Base-by-base conservation (phyloP, 2,329 filamentous ascomycete genomes). In the Sarocladium kiliense region DNA sequence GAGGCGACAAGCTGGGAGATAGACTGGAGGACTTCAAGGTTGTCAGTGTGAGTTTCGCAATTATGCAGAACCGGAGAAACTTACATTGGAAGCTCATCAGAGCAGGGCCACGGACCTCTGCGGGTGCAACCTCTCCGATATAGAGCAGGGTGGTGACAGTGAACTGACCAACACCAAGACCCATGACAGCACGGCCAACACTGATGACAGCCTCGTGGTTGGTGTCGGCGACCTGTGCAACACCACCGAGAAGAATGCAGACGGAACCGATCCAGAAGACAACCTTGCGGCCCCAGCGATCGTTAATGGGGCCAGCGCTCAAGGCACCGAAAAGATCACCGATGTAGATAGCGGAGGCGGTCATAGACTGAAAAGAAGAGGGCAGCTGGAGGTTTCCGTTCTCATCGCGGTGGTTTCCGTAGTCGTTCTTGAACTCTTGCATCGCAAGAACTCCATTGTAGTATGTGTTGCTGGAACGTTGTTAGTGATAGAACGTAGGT, bases 341-440 rank as follows among this genome's bases (percentile, higher is more conserved):
- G 14, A 73, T 66, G 56, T 72, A 69, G 60, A 73, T 72, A 47
- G 67, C 66, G 11, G 68, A 71, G 7, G 70, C 65, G 2, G 68
- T 69, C 14, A 72, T 56, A 6, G 70, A 68, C 21, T 64, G 61
- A 54, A 66, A 66, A 16, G 64, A 64, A 9, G 64, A 61, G 12
- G 59, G 55, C 5, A 68, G 57, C 9, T 58, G 57, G n/a, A 49
- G 45, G 18, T 54, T 56, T 14, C 65, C 64, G 49, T 61, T 54
- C 18, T 53, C 54, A 19, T 61, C 59, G 27, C 25, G 19, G 23
- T 54, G 56, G 34, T 45, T 58, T 19, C 64, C 66, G 54, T 64
- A 68, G 54, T 66, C 58, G 53, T 62, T 56, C 37, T 60, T 64
- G 51, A 67, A 67, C 41, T 58, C 53, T 53, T 60, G 56, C 65